Evolutionary conservation across 176 grass and related monocot species (phyloP), one percentile per base, ranked within the genome.

Genomic region (Musa beccarii): DNA sequence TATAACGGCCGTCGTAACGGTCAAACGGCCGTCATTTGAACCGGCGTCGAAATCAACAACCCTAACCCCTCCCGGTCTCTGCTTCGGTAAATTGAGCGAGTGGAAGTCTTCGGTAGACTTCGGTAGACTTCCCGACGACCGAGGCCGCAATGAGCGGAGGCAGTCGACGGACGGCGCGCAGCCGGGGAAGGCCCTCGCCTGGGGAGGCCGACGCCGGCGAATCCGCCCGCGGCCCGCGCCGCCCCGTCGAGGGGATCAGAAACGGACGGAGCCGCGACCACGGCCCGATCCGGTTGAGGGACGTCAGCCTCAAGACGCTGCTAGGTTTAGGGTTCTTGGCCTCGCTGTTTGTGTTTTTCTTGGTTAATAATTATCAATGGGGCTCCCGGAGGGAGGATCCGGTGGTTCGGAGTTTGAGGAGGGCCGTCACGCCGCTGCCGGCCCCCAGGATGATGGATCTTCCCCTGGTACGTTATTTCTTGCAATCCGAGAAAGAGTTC

Each of bases 361-460:
- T 80, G 59, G 79, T 53, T 77, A 89, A 87, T 56, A 80, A 66
- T 52, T 52, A 78, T 21, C 76, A 77, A 19, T 81, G 77, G 87
- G 61, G 11, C 24, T 63, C 63, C 23, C 61, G 72, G 12, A 79
- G 78, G 67, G 87, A 69, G 54, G 74, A 78, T 72, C 77, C 74
- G 68, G 77, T 73, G 63, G 49, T 87, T 56, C 79, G 74, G 77
- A 89, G 50, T 78, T 76, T 86, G 76, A 86, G 75, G 88, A 87
- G 90, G 71, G 86, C 81, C 64, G 65, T 93, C 76, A 93, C 95
- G 49, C 95, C 90, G 15, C 78, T 93, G 49, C 49, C 85, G 12
- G 77, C 85, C 23, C 90, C 95, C 24, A 89, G 85, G 83, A 89
- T 98, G 88, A 93, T 87, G 88, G 95, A 98, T 89, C 90, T 93